Evolutionary conservation across 2,329 filamentous ascomycete genomes (phyloP).

Genomic region (Phialemonium atrogriseum): DNA sequence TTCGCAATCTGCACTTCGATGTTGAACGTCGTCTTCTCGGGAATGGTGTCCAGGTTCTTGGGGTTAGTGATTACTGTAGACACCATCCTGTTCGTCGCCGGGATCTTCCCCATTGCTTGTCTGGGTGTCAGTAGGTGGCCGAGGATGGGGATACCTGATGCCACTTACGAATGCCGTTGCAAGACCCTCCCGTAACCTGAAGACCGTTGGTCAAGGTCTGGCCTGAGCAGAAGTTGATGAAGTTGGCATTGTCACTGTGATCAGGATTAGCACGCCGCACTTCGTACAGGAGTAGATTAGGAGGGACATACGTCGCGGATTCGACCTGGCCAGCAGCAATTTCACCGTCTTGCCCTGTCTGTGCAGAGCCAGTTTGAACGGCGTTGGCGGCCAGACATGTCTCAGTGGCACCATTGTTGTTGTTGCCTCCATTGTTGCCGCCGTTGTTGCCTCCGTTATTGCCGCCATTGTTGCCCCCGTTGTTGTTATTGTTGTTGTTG

Average conservation of each 20-base stretch:
- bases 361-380: conserved; percentile 40
- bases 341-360: conserved; percentile 36
- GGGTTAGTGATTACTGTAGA: conserved; percentile 47
- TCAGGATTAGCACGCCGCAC: conserved; percentile 4
- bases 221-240: conserved; percentile 56
- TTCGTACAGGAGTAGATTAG: conserved; percentile 4
- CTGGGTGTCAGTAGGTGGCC: conserved; percentile 10
- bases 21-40: conserved; percentile 39
- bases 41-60: conserved; percentile 39
- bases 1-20: conserved; percentile 45
- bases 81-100: conserved; percentile 46
- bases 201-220: conserved; percentile 51
- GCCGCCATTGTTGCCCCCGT: conserved; percentile 14
- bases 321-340: conserved; percentile 37
- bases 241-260: conserved; percentile 48
- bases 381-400: conserved; percentile 32
- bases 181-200: conserved; percentile 50
- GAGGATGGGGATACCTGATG: not conserved
- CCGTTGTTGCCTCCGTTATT: conserved; percentile 18
- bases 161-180: conserved; percentile 54
- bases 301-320: conserved; percentile 39
- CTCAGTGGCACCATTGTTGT: conserved; percentile 17
- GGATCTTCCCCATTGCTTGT: conserved; percentile 54
- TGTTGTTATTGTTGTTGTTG: conserved; percentile 15
- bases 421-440: conserved; percentile 11